Evolutionary conservation across 768 basidiomycete genomes (phyloP).

Genomic region (Mycena rosella): DNA sequence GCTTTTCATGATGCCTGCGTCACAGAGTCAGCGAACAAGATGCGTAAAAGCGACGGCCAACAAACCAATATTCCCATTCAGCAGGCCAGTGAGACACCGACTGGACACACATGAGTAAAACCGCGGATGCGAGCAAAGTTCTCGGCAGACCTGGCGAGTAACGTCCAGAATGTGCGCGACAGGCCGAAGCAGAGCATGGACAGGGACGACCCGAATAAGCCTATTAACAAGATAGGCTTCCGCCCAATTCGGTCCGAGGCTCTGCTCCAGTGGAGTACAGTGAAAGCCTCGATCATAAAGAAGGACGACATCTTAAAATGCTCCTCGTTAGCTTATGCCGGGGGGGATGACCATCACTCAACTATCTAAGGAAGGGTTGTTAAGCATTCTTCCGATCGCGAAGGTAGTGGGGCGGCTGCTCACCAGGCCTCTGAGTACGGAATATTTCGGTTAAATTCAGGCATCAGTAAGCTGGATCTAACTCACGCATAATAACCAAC

Average conservation of each 20-base stretch:
- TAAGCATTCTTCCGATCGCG: too few species aligned
- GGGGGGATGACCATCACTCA: not conserved
- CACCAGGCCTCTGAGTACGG: too few species aligned
- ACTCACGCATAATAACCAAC: too few species aligned
- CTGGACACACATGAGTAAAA: not conserved
- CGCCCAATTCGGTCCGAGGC: conserved; percentile 62
- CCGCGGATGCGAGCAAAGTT: too few species aligned
- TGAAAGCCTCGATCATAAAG: conserved; percentile 61
- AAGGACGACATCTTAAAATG: conserved; percentile 64
- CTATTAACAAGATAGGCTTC: conserved; percentile 62
- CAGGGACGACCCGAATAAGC: conserved; percentile 57
- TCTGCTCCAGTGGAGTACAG: conserved; percentile 65
- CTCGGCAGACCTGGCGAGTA: conserved; percentile 50
- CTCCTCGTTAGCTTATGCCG: not conserved
- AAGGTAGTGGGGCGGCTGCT: too few species aligned
- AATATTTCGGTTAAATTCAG: too few species aligned
- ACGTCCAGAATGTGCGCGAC: conserved; percentile 42
- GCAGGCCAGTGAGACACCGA: conserved; percentile 23
- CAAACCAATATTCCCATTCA: conserved; percentile 51
- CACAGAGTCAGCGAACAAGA: conserved; percentile 10
- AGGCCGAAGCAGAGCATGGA: conserved; percentile 63
- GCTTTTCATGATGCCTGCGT: conserved; percentile 60
- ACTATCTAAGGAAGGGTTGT: conserved; percentile 21
- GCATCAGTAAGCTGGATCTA: too few species aligned
- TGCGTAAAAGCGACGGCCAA: too few species aligned